These are phyloP conservation scores for Kalmusia sp. DNA, from an alignment of 2,329 filamentous ascomycete genomes.

Conservation along the genomic window DNA sequence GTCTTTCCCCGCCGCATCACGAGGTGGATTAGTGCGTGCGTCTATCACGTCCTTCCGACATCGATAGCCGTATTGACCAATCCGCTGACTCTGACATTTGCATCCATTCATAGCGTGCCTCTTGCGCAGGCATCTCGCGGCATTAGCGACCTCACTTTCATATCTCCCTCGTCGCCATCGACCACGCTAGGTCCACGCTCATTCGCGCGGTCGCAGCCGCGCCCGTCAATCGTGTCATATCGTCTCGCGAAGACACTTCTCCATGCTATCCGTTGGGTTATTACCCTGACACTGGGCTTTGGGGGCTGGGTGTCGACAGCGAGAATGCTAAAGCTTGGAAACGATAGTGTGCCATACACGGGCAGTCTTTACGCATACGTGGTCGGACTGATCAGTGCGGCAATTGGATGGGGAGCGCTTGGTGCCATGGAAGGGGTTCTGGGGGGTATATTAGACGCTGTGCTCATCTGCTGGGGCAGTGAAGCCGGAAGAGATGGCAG, in stretches of 20 bases:
- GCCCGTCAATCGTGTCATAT: slow-evolving; percentile 77
- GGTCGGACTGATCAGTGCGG: slow-evolving; percentile 88
- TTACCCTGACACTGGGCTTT: slow-evolving; percentile 88
- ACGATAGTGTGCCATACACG: slow-evolving; percentile 56
- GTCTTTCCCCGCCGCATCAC: slow-evolving; percentile 80
- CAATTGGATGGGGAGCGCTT: slow-evolving; percentile 93
- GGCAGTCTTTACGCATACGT: slow-evolving; percentile 95
- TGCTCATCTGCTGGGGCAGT: slow-evolving; percentile 92
- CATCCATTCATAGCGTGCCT: slow-evolving; percentile 89
- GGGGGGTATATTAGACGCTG: slow-evolving; percentile 84
- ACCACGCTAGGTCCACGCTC: slow-evolving; percentile 63
- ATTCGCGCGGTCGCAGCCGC: slow-evolving; percentile 48
- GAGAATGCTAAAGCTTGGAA: slow-evolving; percentile 71
- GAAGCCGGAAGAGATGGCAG: slow-evolving; percentile 65
- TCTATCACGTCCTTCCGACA: slow-evolving; percentile 82
- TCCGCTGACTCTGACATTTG: slow-evolving; percentile 89
- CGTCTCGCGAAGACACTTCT: slow-evolving; percentile 89
- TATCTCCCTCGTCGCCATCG: slow-evolving; percentile 75
- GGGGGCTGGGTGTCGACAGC: slow-evolving; percentile 97
- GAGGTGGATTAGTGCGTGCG: slow-evolving; percentile 71
- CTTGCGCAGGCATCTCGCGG: slow-evolving; percentile 79
- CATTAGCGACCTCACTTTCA: slow-evolving; percentile 81
- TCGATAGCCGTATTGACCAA: slow-evolving; percentile 88
- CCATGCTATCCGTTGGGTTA: slow-evolving; percentile 88
- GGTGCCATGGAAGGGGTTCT: slow-evolving; percentile 90